Evolutionary conservation across 805 yeast species (phyloP), one percentile per base, ranked within the genome.

Genomic region (Citeromyces matritensis): DNA sequence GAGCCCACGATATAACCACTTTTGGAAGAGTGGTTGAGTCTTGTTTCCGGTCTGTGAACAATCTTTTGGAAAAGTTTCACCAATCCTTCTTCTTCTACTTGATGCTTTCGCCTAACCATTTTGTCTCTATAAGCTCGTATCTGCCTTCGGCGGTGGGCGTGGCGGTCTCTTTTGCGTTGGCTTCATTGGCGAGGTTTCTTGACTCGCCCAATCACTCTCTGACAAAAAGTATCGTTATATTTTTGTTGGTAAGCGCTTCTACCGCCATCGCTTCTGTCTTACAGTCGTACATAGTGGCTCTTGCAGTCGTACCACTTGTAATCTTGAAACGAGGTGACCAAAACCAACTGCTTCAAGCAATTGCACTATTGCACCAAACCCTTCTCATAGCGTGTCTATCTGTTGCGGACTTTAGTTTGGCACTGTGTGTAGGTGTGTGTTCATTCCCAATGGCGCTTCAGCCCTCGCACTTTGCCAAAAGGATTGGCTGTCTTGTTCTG

Each of bases 1-100:
- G 81, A 1, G 57, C 53, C 2, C 60, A 62, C 0, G 97, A 91
- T 54, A 74, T 88, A 35, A 88, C 97, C 1, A 84, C 91, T 15
- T 77, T 80, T 49, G 98, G 97, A 4, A 69, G 97, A 48, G 65
- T 88, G 3, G 69, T 84, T 12, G 99, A 91, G 53, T 83, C 93
- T 3, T 60, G 79, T 6, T 75, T 86, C 47, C 68, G 98, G 37
- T 75, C 95, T 0, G 80, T 91, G 24, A 91, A 91, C 57, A 91
- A 91, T 49, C 62, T 91, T 41, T 60, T 88, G 25, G 99, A 91
- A 51, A 93, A 88, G 49, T 88, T 88, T 54, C 99, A 91, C 53
- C 99, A 91, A 54, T 83, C 95, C 1, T 91, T 85, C 46, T 91
- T 91, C 61, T 91, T 86, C 48, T 91, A 88, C 55, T 63, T 88